phyloP scores from a whole-genome alignment of 371 early-diverging fungal genomes.

The Dentiscutata heterogama region DNA sequence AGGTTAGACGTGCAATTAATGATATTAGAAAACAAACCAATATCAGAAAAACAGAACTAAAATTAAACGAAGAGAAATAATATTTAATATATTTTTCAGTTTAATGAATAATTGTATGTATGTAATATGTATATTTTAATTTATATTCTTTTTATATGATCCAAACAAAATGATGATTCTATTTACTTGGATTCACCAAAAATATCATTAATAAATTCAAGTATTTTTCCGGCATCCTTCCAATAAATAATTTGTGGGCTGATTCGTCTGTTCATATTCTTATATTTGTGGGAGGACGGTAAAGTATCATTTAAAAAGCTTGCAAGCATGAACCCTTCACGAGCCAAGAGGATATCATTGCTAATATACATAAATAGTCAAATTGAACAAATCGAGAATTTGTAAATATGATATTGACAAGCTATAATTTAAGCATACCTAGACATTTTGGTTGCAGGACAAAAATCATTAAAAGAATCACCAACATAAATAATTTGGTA shows the following conservation, averaged over 20 bases:
- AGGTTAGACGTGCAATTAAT: conserved; percentile 11
- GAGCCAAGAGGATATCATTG: conserved; percentile 13
- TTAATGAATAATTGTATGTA: not conserved
- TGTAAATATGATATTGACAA: not conserved
- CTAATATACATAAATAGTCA: not conserved
- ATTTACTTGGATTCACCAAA: not conserved
- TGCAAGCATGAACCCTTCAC: conserved; percentile 22
- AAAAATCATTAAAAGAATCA: conserved; percentile 72
- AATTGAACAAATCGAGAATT: not conserved
- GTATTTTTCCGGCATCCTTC: conserved; percentile 17
- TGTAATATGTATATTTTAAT: not conserved
- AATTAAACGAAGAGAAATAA: not conserved
- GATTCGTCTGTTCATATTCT: not conserved
- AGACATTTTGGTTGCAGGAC: conserved; percentile 63
- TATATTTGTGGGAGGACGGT: not conserved
- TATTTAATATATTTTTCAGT: not conserved
- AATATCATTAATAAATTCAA: not conserved
- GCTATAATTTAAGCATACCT: conserved; percentile 33
- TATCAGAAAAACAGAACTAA: not conserved
- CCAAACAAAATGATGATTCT: not conserved
- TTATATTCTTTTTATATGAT: not conserved
- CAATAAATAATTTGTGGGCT: conserved; percentile 36
- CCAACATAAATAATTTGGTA: conserved; percentile 67
- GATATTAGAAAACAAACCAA: not conserved
- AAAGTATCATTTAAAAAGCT: not conserved